Evolutionary conservation across 768 basidiomycete species (phyloP).

Genomic region (Lentinula aciculospora): DNA sequence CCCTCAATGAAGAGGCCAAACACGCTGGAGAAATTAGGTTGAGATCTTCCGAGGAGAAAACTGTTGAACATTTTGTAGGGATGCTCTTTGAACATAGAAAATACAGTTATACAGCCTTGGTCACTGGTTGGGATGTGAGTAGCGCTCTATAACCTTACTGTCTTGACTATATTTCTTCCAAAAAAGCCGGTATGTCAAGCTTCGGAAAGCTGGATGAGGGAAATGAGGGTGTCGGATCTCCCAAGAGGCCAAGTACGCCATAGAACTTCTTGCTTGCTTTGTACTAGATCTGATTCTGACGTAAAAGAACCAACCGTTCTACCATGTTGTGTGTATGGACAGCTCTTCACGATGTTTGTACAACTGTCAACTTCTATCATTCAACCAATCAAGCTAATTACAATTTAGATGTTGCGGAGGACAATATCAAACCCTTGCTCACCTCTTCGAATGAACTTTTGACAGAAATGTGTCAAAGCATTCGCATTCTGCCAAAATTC

Average conservation of each 20-base stretch:
- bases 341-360: slow-evolving; percentile 33
- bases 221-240: slow-evolving; percentile 37
- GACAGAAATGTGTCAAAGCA: slow-evolving; percentile 8
- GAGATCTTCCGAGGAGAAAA: slow-evolving; percentile 12
- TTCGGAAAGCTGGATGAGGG: slow-evolving; percentile 34
- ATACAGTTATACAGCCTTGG: slow-evolving; percentile 36
- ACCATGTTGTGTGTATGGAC: slow-evolving; percentile 28
- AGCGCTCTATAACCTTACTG: not conserved
- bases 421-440: slow-evolving; percentile 20
- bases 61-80: slow-evolving; percentile 41
- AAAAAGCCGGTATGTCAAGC: slow-evolving; percentile 30
- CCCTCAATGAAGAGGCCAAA: slow-evolving; percentile 24
- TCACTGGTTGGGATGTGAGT: slow-evolving; percentile 47
- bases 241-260: slow-evolving; percentile 28
- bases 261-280: not conserved
- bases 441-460: slow-evolving; percentile 14
- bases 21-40: slow-evolving; percentile 18
- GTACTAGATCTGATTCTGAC: not conserved
- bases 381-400: not conserved
- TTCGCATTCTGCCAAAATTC: slow-evolving; percentile 8
- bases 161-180: not conserved
- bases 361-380: not conserved
- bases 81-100: slow-evolving; percentile 37
- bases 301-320: slow-evolving; percentile 34
- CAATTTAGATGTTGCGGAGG: slow-evolving; percentile 28